These are phyloP conservation scores for Capillidium rhysosporum DNA, from an alignment of 371 early-diverging fungal genomes.

Conservation along the genomic window DNA sequence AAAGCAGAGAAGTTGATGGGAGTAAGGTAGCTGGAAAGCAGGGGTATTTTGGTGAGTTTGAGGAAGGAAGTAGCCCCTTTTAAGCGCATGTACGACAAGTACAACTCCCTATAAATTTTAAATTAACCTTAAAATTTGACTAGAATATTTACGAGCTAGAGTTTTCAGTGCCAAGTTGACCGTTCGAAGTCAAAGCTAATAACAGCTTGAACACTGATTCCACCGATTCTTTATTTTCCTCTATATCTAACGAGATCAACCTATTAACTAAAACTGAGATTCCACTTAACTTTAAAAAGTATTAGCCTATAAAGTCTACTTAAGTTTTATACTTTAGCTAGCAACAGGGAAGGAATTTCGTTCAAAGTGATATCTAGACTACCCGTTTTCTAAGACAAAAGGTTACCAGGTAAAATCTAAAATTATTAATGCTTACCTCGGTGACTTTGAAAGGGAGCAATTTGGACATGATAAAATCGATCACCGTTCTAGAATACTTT, in stretches of 20 bases:
- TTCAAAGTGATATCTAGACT: neutral
- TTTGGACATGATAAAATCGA: neutral
- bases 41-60: slow-evolving; percentile 29
- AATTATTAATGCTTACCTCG: neutral
- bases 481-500: neutral
- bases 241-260: slow-evolving; percentile 19
- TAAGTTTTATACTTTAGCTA: neutral
- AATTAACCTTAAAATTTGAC: neutral
- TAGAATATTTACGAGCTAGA: slow-evolving; percentile 13
- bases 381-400: neutral
- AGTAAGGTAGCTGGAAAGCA: slow-evolving; percentile 27
- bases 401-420: too few species aligned
- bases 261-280: slow-evolving; percentile 33
- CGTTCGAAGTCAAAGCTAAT: slow-evolving; percentile 24
- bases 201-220: slow-evolving; percentile 33
- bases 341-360: neutral
- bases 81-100: slow-evolving; percentile 31
- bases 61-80: slow-evolving; percentile 41
- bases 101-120: neutral
- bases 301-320: neutral
- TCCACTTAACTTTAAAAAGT: slow-evolving; percentile 15
- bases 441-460: neutral
- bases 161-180: slow-evolving; percentile 22
- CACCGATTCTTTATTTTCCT: slow-evolving; percentile 15
- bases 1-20: slow-evolving; percentile 31